Percentiles rank a stretch among this genome's conserved stretches.
phyloP scores from a whole-genome alignment of 768 basidiomycete genomes.

The Boletus patriciae region DNA sequence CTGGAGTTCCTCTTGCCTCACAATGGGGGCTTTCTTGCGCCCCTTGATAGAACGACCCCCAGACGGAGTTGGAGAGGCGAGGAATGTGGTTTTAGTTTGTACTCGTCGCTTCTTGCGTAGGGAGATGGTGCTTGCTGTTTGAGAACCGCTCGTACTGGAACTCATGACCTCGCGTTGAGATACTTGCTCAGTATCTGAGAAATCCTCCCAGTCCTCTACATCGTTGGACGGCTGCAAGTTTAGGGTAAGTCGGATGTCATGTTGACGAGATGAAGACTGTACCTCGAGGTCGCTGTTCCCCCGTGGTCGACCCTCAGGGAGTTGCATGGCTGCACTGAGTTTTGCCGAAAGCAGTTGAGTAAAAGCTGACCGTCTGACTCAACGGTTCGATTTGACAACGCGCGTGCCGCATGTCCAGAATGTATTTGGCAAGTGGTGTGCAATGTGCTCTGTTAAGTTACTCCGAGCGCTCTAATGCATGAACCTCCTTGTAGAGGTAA shows the following conservation, averaged over 20 bases:
- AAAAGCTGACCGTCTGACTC: no score
- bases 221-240: neutral
- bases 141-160: conserved; percentile 8
- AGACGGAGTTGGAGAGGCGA: conserved; percentile 21
- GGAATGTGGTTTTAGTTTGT: conserved; percentile 20
- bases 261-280: neutral
- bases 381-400: neutral
- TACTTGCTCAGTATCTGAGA: conserved; percentile 20
- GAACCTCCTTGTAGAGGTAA: neutral
- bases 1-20: conserved; percentile 31
- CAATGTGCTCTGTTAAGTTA: neutral
- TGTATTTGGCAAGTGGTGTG: neutral
- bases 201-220: conserved; percentile 38
- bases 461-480: neutral
- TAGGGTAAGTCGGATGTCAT: neutral
- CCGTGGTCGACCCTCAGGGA: conserved; percentile 2
- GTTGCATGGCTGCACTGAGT: conserved; percentile 13
- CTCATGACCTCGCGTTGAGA: conserved; percentile 8
- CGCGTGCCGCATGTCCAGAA: neutral
- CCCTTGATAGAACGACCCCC: conserved; percentile 18
- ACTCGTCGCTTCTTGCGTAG: conserved; percentile 32
- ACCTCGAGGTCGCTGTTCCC: conserved; percentile 10
- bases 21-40: conserved; percentile 29
- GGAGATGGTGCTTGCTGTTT: conserved; percentile 18
- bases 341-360: no score